These are phyloP conservation scores for Quercus gilva DNA, from an alignment of 306 rosid genomes.

Conservation along the genomic window DNA sequence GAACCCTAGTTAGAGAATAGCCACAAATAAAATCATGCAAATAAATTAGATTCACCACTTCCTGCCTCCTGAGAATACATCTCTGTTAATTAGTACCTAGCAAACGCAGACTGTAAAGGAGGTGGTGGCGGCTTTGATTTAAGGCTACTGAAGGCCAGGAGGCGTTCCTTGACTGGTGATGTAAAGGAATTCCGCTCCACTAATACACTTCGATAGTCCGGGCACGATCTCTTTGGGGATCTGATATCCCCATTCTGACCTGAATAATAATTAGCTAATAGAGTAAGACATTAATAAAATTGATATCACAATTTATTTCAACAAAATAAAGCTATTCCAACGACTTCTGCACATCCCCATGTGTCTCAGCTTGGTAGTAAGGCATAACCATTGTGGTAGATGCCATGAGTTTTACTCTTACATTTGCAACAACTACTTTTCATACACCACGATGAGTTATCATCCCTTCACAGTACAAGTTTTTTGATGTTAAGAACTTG, in stretches of 20 bases:
- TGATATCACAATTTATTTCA: constrained; percentile 11
- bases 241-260: constrained; percentile 81
- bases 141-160: constrained; percentile 56
- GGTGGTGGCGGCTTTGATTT: constrained; percentile 84
- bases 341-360: not conserved
- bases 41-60: constrained; percentile 11
- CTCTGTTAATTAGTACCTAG: constrained; percentile 53
- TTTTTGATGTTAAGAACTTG: not conserved
- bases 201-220: constrained; percentile 64
- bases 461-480: not conserved
- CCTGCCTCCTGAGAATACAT: constrained; percentile 3
- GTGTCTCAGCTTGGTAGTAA: not conserved
- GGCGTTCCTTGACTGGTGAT: constrained; percentile 91
- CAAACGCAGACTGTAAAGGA: constrained; percentile 95
- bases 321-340: not conserved
- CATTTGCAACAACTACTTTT: not conserved
- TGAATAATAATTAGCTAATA: constrained; percentile 36
- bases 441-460: not conserved
- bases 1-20: constrained; percentile 6
- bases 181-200: constrained; percentile 78
- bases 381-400: not conserved
- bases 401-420: not conserved
- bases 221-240: constrained; percentile 78
- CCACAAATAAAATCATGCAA: constrained; percentile 13
- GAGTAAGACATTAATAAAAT: constrained; percentile 7